Conservation (phyloP, 2,329 filamentous ascomycete genomes). For the Phoma sp. region DNA sequence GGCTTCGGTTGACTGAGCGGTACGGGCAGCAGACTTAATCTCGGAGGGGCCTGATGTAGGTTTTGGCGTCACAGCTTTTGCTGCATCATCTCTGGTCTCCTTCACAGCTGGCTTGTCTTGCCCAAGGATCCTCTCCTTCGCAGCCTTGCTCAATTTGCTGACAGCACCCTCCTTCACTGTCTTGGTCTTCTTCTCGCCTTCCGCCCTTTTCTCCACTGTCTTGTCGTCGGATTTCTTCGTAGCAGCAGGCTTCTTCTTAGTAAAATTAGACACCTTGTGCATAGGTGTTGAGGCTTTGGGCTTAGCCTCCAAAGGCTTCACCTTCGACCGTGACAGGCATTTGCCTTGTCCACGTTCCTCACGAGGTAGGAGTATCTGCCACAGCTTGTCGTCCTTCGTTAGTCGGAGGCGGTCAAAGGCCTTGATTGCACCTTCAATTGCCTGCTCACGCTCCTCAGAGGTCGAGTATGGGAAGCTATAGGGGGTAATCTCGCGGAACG, state of each 20-base stretch:
- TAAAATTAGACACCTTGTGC: slow-evolving; percentile 49
- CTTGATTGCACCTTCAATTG: slow-evolving; percentile 66
- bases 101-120: slow-evolving; percentile 28
- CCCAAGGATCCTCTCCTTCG: slow-evolving; percentile 32
- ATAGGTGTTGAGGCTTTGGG: slow-evolving; percentile 43
- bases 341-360: slow-evolving; percentile 68
- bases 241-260: slow-evolving; percentile 50
- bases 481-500: slow-evolving; percentile 66
- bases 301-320: slow-evolving; percentile 50
- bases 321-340: slow-evolving; percentile 63
- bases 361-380: slow-evolving; percentile 66
- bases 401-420: slow-evolving; percentile 68
- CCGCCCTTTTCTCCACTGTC: slow-evolving; percentile 39
- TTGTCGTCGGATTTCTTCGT: slow-evolving; percentile 53
- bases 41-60: slow-evolving; percentile 24
- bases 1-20: slow-evolving; percentile 28
- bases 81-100: slow-evolving; percentile 31
- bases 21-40: slow-evolving; percentile 27
- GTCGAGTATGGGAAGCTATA: slow-evolving; percentile 65
- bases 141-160: slow-evolving; percentile 30
- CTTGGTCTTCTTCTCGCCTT: slow-evolving; percentile 24
- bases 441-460: slow-evolving; percentile 62
- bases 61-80: slow-evolving; percentile 22
- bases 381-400: slow-evolving; percentile 64
- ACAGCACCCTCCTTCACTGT: slow-evolving; percentile 35